Base-by-base conservation (phyloP, 225 moss, liverwort and hornwort genomes). In the Takakia lepidozioides region DNA sequence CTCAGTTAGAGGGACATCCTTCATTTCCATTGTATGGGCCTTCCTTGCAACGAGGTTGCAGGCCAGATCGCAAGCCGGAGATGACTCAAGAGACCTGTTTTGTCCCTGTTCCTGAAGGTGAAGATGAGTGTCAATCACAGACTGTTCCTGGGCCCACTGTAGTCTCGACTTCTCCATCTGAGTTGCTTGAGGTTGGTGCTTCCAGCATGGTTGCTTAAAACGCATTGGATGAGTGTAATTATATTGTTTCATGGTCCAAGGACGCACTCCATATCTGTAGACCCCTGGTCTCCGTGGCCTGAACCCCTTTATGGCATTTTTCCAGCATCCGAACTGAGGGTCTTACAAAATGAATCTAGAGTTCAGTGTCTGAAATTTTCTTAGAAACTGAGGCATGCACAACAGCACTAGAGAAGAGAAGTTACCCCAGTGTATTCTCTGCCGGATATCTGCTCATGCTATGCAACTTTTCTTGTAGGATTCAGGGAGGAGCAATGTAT, bases 41-140 rank as follows among this genome's bases (percentile, higher is more conserved):
- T 2, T 72, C 72, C 0, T 58, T 77, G 49, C 60, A 61, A 37
- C 64, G 58, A n/a, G 77, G 77, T 11, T 56, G 68, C 27, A 52
- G 49, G 42, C 20, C 11, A 20, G 49, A 51, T 8, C 28, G 28
- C 29, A 29, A 27, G 17, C 46, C 46, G 13, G 67, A 65, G 44
- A 62, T 8, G 19, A n/a, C 3, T 26, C 25, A 46, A 38, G 39
- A 41, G 44, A 17, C 7, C 32, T 32, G 0, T 7, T 11, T 1
- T 1, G 32, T 6, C 7, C 11, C n/a, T 18, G 36, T 41, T 19
- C 46, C 16, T 27, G 10, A 13, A 18, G 25, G 17, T 34, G 48
- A 49, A 23, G 61, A 29, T 1, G 43, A 43, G 26, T n/a, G 14
- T n/a, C 29, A 8, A 48, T n/a, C 25, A 24, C 25, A 26, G 14